Evolutionary conservation across 2,329 filamentous ascomycete genomes (phyloP).

Genomic region (Colletotrichum caudatum): DNA sequence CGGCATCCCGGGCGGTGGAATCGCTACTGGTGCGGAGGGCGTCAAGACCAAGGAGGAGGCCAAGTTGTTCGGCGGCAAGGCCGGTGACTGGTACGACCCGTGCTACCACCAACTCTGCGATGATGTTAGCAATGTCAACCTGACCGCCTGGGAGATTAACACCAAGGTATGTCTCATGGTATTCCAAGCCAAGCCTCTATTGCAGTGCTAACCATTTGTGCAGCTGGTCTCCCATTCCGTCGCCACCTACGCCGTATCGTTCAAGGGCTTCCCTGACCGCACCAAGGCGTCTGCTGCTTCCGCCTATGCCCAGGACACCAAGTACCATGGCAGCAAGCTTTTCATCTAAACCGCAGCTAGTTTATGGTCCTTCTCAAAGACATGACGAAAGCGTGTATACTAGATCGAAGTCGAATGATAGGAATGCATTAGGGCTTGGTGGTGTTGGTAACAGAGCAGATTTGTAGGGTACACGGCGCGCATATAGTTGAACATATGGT

Average conservation of each 20-base stretch:
- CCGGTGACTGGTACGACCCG: slow-evolving; percentile 69
- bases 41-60: slow-evolving; percentile 78
- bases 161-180: slow-evolving; percentile 61
- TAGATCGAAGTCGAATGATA: not conserved
- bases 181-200: not conserved
- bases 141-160: slow-evolving; percentile 71
- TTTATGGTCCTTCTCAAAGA: not conserved
- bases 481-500: not conserved
- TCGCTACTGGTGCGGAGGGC: slow-evolving; percentile 82
- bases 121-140: slow-evolving; percentile 67
- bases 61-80: slow-evolving; percentile 76
- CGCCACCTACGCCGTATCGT: slow-evolving; percentile 75
- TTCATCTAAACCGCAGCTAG: slow-evolving; percentile 55
- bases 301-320: slow-evolving; percentile 52
- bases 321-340: slow-evolving; percentile 64
- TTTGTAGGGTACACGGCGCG: not conserved
- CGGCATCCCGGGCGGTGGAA: slow-evolving; percentile 79
- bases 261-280: slow-evolving; percentile 73
- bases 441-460: not conserved
- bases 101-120: slow-evolving; percentile 75
- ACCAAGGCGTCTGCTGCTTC: slow-evolving; percentile 47
- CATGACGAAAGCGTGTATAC: not conserved
- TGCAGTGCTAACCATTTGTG: slow-evolving; percentile 38
- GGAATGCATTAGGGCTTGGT: not conserved
- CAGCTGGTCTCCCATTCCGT: slow-evolving; percentile 78